These are phyloP conservation scores for Komagataella kurtzmanii DNA, from an alignment of 805 yeast species.

Conservation along the genomic window DNA sequence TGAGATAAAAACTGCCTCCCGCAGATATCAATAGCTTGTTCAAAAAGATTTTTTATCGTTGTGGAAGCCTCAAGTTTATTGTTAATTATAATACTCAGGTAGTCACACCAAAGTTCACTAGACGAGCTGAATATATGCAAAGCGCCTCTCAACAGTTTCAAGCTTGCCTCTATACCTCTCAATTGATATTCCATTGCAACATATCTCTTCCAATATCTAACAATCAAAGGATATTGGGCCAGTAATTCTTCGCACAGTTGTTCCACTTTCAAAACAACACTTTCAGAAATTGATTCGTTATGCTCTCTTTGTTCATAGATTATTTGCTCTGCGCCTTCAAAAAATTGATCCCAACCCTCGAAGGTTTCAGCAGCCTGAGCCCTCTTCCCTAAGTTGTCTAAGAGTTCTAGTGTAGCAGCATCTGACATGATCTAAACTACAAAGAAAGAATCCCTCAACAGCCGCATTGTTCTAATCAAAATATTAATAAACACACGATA, in stretches of 20 bases:
- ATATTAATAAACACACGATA: not conserved
- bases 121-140: constrained; percentile 41
- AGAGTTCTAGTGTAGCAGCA: not conserved
- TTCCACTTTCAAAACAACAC: constrained; percentile 4
- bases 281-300: not conserved
- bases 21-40: constrained; percentile 31
- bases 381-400: not conserved
- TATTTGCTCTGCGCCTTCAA: not conserved
- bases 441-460: not conserved
- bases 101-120: constrained; percentile 59
- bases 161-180: constrained; percentile 38
- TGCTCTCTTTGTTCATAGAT: not conserved
- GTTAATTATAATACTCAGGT: constrained; percentile 36
- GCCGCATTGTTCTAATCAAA: not conserved
- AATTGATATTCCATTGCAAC: constrained; percentile 41
- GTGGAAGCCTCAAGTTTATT: constrained; percentile 19
- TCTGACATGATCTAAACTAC: not conserved
- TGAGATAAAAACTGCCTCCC: constrained; percentile 73
- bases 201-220: constrained; percentile 53
- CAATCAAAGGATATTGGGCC: constrained; percentile 40
- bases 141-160: constrained; percentile 28
- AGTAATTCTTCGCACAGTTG: constrained; percentile 28
- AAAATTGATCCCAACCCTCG: constrained; percentile 12
- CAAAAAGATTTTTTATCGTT: constrained; percentile 28
- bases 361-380: not conserved